These are phyloP conservation scores for Aspergillus bombycis DNA, from an alignment of 2,329 filamentous ascomycete species.

Conservation along the genomic window DNA sequence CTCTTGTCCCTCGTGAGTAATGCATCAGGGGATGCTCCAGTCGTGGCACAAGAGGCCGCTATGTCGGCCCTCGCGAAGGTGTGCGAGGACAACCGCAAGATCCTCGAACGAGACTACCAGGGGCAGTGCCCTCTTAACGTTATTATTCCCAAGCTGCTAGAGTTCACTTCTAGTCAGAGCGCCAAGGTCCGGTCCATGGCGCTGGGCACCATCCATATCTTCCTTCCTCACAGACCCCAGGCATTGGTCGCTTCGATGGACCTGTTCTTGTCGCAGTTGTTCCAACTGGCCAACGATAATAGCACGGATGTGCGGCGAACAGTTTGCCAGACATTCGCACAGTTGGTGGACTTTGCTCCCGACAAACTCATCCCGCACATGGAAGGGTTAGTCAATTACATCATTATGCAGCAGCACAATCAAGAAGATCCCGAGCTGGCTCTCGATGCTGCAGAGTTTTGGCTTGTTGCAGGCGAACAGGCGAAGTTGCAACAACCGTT, in stretches of 20 bases:
- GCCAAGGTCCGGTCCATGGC: constrained; percentile 79
- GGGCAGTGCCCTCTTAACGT: constrained; percentile 85
- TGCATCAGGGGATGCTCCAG: constrained; percentile 65
- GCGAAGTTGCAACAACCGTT: constrained; percentile 75
- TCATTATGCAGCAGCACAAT: constrained; percentile 83
- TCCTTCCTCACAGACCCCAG: constrained; percentile 81
- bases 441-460: constrained; percentile 95
- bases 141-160: constrained; percentile 86
- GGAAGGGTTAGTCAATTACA: constrained; percentile 85
- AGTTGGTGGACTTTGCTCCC: constrained; percentile 85
- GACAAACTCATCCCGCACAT: constrained; percentile 91
- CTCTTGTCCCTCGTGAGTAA: constrained; percentile 79
- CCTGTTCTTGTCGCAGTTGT: constrained; percentile 78
- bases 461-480: constrained; percentile 91
- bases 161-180: constrained; percentile 77
- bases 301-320: constrained; percentile 84
- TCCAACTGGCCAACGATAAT: constrained; percentile 75
- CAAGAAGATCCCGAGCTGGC: constrained; percentile 83
- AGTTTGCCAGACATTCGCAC: constrained; percentile 90
- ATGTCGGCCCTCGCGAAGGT: constrained; percentile 94
- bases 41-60: constrained; percentile 83
- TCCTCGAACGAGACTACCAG: constrained; percentile 83
- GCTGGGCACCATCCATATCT: constrained; percentile 85
- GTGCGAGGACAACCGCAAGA: constrained; percentile 90
- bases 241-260: constrained; percentile 82